phyloP scores from a whole-genome alignment of 306 rosid species.

The Quercus robur region DNA sequence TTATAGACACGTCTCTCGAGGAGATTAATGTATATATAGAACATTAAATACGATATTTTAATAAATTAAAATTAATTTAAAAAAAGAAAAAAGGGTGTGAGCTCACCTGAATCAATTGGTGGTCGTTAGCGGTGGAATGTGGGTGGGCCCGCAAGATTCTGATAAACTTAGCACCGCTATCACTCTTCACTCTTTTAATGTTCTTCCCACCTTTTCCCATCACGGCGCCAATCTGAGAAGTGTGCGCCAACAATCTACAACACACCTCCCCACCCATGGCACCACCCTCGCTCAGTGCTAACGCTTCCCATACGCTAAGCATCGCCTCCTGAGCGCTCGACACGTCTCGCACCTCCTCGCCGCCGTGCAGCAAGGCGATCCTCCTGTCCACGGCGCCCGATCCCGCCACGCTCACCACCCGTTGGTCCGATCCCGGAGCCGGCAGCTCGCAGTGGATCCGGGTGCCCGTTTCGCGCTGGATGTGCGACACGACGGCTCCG shows the following conservation, averaged over 20 bases:
- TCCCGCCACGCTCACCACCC: slow-evolving; percentile 46
- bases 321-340: slow-evolving; percentile 58
- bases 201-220: slow-evolving; percentile 63
- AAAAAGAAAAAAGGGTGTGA: too few relatives aligned
- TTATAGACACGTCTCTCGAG: too few relatives aligned
- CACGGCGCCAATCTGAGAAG: slow-evolving; percentile 53
- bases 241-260: slow-evolving; percentile 46
- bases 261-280: slow-evolving; percentile 14
- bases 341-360: slow-evolving; percentile 6
- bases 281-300: slow-evolving; percentile 23
- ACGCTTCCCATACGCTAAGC: slow-evolving; percentile 53
- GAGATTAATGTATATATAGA: too few relatives aligned
- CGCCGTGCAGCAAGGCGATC: background rate
- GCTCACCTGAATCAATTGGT: slow-evolving; percentile 54
- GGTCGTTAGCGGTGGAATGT: slow-evolving; percentile 31
- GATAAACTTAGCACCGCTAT: slow-evolving; percentile 37
- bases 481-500: slow-evolving; percentile 43
- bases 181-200: slow-evolving; percentile 39
- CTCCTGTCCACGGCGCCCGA: slow-evolving; percentile 18
- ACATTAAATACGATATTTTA: too few relatives aligned
- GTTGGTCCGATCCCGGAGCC: slow-evolving; percentile 23
- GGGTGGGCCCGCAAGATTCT: slow-evolving; percentile 43
- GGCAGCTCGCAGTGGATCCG: slow-evolving; percentile 49
- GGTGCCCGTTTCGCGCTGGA: slow-evolving; percentile 50
- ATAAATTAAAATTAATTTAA: too few relatives aligned